Base-by-base conservation (phyloP, 139 green algal species). In the Zygnema circumcarinatum region DNA sequence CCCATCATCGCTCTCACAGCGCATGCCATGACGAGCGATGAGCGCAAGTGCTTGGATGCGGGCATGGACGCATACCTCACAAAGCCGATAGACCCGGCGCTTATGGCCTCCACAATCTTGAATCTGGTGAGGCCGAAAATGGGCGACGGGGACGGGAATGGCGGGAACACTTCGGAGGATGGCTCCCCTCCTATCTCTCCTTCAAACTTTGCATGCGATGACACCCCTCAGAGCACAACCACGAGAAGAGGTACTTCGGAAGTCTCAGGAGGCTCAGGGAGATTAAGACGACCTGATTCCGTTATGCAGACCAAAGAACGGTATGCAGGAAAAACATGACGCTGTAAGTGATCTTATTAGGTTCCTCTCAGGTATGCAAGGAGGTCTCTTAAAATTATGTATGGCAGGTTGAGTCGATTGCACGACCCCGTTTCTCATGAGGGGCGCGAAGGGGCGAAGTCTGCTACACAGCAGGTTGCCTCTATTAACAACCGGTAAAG, bases 1-100 rank as follows among this genome's bases (percentile, higher is more conserved):
- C 96, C 96, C 7, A 98, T 98, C 76, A 89, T 98, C 41, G 96
- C 96, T 29, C 96, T 98, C 93, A 98, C 95, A 2, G 95, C 95
- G 38, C 96, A 98, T 74, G 95, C 94, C 33, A 92, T 92, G 82
- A 72, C 36, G 3, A 89, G 81, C 11, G 95, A 98, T 87, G 84
- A 96, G 2, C 91, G 94, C 1, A 93, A 95, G 88, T 98, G 95
- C 88, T 87, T 94, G 1, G 86, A 84, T 0, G 92, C 93, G n/a
- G 96, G 96, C 83, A 98, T 98, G 96, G 93, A 98, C 76, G 96
- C 92, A 35, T 98, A 97, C 80, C 89, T 98, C 76, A 93, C 81
- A 79, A 98, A 89, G n/a, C 84, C 84, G 16, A 89, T 89, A 22
- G 39, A 88, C 29, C 67, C 82, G 3, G 68, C 36, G 0, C 82